Conservation (phyloP, 306 rosid species). For the Spatholobus suberectus region DNA sequence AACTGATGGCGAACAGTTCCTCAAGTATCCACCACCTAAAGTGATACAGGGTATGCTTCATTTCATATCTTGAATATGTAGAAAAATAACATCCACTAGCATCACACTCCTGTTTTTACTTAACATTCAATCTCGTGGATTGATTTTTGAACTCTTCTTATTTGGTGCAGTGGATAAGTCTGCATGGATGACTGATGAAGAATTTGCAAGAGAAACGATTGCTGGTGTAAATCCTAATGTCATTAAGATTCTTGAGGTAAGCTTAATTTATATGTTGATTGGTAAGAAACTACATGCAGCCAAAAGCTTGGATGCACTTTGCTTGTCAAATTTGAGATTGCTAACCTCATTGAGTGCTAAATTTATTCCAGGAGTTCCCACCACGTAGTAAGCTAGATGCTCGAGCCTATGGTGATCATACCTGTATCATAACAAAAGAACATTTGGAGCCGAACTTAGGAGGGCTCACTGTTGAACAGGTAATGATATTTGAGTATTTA, state of each 20-base stretch:
- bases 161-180: slow-evolving; percentile 49
- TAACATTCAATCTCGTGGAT: too few species aligned
- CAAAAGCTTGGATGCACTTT: background rate
- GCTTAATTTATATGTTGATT: background rate
- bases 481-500: too few species aligned
- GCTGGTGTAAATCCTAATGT: slow-evolving; percentile 70
- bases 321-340: background rate
- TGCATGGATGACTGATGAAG: slow-evolving; percentile 80
- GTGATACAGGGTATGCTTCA: slow-evolving; percentile 76
- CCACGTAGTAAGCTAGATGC: slow-evolving; percentile 67
- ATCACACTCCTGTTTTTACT: too few species aligned
- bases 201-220: slow-evolving; percentile 75
- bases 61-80: too few species aligned
- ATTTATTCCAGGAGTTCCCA: slow-evolving; percentile 71
- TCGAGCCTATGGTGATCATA: slow-evolving; percentile 66
- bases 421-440: slow-evolving; percentile 58
- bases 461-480: slow-evolving; percentile 68
- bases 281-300: too few species aligned
- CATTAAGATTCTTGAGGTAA: slow-evolving; percentile 53
- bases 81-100: too few species aligned
- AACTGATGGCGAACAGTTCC: slow-evolving; percentile 65
- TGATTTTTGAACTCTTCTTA: too few species aligned
- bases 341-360: too few species aligned
- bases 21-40: slow-evolving; percentile 69
- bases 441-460: slow-evolving; percentile 54